Percentiles rank a stretch among this genome's conserved stretches.
These are phyloP conservation scores for rapeseed (Brassica napus) DNA, from an alignment of 345 rosid genomes.

Conservation along the genomic window DNA sequence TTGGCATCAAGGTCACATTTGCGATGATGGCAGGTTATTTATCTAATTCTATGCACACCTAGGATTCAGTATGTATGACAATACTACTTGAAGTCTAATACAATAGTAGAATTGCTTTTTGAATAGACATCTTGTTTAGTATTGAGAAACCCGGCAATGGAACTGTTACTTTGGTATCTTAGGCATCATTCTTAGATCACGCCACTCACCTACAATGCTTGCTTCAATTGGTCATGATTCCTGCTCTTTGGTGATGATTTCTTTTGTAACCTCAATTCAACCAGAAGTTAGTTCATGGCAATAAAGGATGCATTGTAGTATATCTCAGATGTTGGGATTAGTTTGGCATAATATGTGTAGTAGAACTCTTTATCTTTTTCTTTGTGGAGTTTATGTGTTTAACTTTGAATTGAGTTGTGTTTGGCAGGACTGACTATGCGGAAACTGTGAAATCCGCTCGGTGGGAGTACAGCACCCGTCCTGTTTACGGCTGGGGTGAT, in stretches of 20 bases:
- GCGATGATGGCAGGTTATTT: conserved; percentile 49
- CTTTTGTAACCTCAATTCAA: too few species aligned
- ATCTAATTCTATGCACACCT: not conserved
- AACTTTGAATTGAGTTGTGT: conserved; percentile 13
- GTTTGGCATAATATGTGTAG: not conserved
- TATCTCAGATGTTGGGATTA: not conserved
- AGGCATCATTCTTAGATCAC: conserved; percentile 5
- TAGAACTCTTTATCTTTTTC: not conserved
- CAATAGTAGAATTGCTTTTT: not conserved
- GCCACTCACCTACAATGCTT: conserved; percentile 8
- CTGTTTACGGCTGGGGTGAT: conserved; percentile 94
- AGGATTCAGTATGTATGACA: not conserved
- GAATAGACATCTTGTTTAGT: conserved; percentile 11
- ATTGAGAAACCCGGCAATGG: not conserved
- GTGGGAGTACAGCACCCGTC: conserved; percentile 95
- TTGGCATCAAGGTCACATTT: conserved; percentile 94
- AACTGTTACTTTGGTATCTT: conserved; percentile 2
- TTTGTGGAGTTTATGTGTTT: not conserved
- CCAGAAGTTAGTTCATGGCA: too few species aligned
- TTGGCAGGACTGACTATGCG: conserved; percentile 64
- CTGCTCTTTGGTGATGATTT: not conserved
- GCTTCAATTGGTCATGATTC: conserved; percentile 2
- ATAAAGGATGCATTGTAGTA: not conserved
- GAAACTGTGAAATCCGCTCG: conserved; percentile 78
- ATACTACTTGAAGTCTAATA: conserved; percentile 1